Evolutionary conservation across 2,329 filamentous ascomycete genomes (phyloP), one percentile per base, ranked within the genome.

Genomic region (Fragosphaeria purpurea): DNA sequence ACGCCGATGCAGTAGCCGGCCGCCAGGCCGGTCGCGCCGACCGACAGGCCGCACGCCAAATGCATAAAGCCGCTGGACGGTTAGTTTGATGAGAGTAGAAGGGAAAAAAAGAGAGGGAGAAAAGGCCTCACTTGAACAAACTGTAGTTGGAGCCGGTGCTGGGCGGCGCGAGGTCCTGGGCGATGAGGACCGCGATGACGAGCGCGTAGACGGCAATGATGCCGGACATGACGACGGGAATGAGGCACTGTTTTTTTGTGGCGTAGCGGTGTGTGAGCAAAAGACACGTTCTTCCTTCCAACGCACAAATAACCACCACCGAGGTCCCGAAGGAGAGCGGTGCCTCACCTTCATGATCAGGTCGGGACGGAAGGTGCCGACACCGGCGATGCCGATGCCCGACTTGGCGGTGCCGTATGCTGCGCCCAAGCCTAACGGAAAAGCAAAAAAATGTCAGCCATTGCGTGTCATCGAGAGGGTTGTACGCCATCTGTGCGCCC

Each of bases 131-230:
- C 83, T 79, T 85, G 72, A 93, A 98, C 57, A 97, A 74, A 63
- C 83, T 89, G 72, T 95, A 95, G 76, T 76, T 51, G 69, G 66
- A 58, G 77, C 72, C 22, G 70, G 70, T 12, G 78, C 75, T 51
- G 84, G 85, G 33, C 5, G 89, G 86, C 46, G 76, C 78, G 66
- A 97, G 82, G 67, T 95, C 88, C 68, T 88, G 85, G 50, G 89
- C 88, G 66, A 98, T 98, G 59, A 98, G 80, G 63, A 98, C 93
- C 13, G 91, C 86, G 60, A 98, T 90, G 62, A 98, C 93, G 60
- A 98, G 86, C 47, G 90, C 88, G 72, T 98, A 98, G 59, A 98
- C 93, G 52, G 93, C 93, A 63, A 98, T 88, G 66, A 98, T 98
- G 80, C 93, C 93, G 61, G 93, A 95, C 93, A 98, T 98, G 74